Conservation (phyloP, 805 yeast genomes). For the Cyberlindnera amylophila region DNA sequence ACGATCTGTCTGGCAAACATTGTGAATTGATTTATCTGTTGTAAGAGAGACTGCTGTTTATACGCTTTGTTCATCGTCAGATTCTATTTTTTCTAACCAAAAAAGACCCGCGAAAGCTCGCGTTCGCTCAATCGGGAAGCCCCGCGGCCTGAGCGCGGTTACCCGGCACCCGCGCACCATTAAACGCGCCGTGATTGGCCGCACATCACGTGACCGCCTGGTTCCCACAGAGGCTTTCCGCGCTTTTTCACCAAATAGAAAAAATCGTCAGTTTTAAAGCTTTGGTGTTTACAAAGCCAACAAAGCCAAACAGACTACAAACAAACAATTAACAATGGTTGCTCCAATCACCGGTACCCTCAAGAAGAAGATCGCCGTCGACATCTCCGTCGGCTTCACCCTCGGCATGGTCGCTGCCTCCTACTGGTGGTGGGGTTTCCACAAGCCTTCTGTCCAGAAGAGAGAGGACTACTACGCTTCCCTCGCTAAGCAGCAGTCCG, state of each 20-base stretch:
- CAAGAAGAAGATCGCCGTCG: slow-evolving; percentile 76
- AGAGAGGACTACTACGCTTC: slow-evolving; percentile 78
- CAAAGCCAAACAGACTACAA: background rate
- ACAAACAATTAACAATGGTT: slow-evolving; percentile 47
- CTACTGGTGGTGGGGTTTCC: slow-evolving; percentile 84
- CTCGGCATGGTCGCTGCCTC: slow-evolving; percentile 61
- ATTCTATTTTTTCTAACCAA: background rate
- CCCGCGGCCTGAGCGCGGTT: slow-evolving; percentile 2
- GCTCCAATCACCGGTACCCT: slow-evolving; percentile 85
- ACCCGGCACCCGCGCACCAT: slow-evolving; percentile 6
- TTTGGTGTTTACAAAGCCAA: background rate
- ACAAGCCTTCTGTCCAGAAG: slow-evolving; percentile 63
- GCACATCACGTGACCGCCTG: slow-evolving; percentile 1
- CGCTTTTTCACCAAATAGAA: background rate
- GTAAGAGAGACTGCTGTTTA: background rate
- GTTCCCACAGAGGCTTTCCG: no score
- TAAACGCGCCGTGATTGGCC: slow-evolving; percentile 21
- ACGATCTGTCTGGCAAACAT: slow-evolving; percentile 29
- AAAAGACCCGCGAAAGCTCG: no score
- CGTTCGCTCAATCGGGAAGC: background rate
- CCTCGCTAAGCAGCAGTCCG: slow-evolving; percentile 25
- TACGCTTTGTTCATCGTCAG: background rate
- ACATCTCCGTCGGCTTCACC: slow-evolving; percentile 65
- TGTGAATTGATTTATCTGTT: background rate
- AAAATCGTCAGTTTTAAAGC: slow-evolving; percentile 1